Percentiles rank a stretch among this genome's conserved stretches.
Conservation (phyloP, 257 asterid species). For the Plectranthus barbatus region DNA sequence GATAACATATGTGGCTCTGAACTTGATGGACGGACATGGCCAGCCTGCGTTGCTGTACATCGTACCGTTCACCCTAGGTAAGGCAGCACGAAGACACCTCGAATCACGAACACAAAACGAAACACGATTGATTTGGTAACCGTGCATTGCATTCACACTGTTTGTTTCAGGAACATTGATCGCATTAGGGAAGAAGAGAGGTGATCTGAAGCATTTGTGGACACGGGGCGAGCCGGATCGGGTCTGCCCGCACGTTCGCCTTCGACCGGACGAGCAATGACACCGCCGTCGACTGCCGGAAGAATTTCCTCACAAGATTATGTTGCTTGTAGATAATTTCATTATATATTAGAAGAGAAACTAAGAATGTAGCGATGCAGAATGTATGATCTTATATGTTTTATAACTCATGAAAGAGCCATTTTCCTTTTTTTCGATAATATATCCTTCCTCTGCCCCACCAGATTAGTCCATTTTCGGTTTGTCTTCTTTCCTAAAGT, state of each 20-base stretch:
- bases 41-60: slow-evolving; percentile 98
- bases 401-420: slow-evolving; percentile 10
- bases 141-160: too few species aligned
- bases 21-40: slow-evolving; percentile 96
- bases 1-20: slow-evolving; percentile 80
- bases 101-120: too few species aligned
- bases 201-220: slow-evolving; percentile 79
- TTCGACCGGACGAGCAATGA: slow-evolving; percentile 26
- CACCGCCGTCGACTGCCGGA: background rate
- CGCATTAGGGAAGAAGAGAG: slow-evolving; percentile 63
- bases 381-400: background rate
- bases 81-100: too few species aligned
- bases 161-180: slow-evolving; percentile 68
- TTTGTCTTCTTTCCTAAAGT: too few species aligned
- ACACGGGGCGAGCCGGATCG: slow-evolving; percentile 81
- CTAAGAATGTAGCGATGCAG: slow-evolving; percentile 1
- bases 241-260: slow-evolving; percentile 69
- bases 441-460: too few species aligned
- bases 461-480: too few species aligned
- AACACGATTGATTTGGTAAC: too few species aligned
- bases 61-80: slow-evolving; percentile 95
- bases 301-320: background rate
- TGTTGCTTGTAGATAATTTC: slow-evolving; percentile 12
- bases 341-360: slow-evolving; percentile 10
- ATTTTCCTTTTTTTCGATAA: too few species aligned